A percentile compares a stretch with the other conserved stretches of the same genome.
phyloP scores from a whole-genome alignment of 2,329 filamentous ascomycete species.

The Cordyceps tenuipes region DNA sequence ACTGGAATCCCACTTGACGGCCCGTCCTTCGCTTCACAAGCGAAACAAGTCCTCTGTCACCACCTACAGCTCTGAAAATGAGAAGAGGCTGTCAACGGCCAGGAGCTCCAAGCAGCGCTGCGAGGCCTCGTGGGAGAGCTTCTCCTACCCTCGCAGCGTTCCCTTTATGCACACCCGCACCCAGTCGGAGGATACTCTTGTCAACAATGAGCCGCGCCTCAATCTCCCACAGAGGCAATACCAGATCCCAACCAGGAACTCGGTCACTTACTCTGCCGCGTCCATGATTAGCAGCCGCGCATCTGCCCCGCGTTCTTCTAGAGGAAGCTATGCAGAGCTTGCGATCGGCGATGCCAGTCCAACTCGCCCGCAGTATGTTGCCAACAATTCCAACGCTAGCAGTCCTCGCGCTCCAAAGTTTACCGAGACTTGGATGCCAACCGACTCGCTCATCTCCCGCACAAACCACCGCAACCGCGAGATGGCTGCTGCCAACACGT shows the following conservation, averaged over 20 bases:
- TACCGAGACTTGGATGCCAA: slow-evolving; percentile 32
- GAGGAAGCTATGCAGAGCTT: slow-evolving; percentile 42
- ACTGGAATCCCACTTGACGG: slow-evolving; percentile 75
- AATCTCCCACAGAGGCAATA: slow-evolving; percentile 50
- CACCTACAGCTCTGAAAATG: slow-evolving; percentile 37
- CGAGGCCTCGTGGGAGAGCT: slow-evolving; percentile 34
- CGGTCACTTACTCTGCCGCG: slow-evolving; percentile 35
- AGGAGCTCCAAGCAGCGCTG: slow-evolving; percentile 35
- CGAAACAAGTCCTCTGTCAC: slow-evolving; percentile 57
- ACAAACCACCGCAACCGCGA: slow-evolving; percentile 45
- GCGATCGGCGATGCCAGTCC: slow-evolving; percentile 33
- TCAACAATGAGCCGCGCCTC: slow-evolving; percentile 44
- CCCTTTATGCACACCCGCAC: slow-evolving; percentile 75
- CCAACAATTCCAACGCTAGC: slow-evolving; percentile 18
- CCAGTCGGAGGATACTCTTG: slow-evolving; percentile 49
- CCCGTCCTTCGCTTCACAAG: slow-evolving; percentile 59
- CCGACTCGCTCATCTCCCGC: slow-evolving; percentile 24
- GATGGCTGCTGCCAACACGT: slow-evolving; percentile 28
- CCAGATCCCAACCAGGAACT: slow-evolving; percentile 37
- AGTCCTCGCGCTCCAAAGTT: slow-evolving; percentile 35
- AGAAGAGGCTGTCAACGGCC: slow-evolving; percentile 51
- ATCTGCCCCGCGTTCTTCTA: slow-evolving; percentile 31
- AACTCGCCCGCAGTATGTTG: slow-evolving; percentile 19
- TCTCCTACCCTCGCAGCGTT: slow-evolving; percentile 47
- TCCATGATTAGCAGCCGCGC: slow-evolving; percentile 39